Conservation (phyloP, 2,329 filamentous ascomycete species). For the Apiospora koreana region DNA sequence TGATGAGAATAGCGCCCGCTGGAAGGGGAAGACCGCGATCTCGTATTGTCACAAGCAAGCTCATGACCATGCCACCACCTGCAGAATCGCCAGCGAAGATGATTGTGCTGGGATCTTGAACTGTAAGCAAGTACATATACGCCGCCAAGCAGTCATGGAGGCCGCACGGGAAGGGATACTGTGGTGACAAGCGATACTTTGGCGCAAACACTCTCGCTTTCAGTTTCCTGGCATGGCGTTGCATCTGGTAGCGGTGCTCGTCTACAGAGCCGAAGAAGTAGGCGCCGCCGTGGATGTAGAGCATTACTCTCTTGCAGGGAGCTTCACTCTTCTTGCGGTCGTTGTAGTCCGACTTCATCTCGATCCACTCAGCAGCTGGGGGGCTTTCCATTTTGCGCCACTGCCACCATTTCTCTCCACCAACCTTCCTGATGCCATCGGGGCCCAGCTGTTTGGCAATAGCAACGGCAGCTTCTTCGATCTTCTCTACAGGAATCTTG, state of each 20-base stretch:
- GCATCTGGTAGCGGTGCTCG: conserved; percentile 97
- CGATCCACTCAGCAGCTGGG: conserved; percentile 89
- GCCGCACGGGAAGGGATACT: conserved; percentile 94
- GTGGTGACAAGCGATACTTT: conserved; percentile 82
- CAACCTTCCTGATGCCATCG: conserved; percentile 72
- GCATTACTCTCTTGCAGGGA: conserved; percentile 74
- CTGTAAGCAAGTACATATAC: conserved; percentile 78
- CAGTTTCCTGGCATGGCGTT: conserved; percentile 90
- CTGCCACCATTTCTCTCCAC: conserved; percentile 86
- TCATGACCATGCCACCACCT: conserved; percentile 86
- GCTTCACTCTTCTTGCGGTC: conserved; percentile 65
- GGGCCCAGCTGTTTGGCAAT: conserved; percentile 76
- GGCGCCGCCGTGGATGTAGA: conserved; percentile 92
- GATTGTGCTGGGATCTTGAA: conserved; percentile 79
- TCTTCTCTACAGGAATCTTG: conserved; percentile 62
- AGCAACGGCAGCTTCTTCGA: conserved; percentile 65
- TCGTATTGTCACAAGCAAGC: conserved; percentile 75
- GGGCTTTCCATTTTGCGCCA: conserved; percentile 71
- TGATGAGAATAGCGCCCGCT: conserved; percentile 86
- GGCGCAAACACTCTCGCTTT: conserved; percentile 88
- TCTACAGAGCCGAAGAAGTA: conserved; percentile 97
- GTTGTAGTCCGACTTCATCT: conserved; percentile 83
- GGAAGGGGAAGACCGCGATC: conserved; percentile 84
- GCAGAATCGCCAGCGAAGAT: conserved; percentile 91
- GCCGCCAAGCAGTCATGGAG: conserved; percentile 86